Percentiles rank a stretch among this genome's conserved stretches.
Conservation (phyloP, 768 basidiomycete genomes). For the Phanerodontia chrysosporium region DNA sequence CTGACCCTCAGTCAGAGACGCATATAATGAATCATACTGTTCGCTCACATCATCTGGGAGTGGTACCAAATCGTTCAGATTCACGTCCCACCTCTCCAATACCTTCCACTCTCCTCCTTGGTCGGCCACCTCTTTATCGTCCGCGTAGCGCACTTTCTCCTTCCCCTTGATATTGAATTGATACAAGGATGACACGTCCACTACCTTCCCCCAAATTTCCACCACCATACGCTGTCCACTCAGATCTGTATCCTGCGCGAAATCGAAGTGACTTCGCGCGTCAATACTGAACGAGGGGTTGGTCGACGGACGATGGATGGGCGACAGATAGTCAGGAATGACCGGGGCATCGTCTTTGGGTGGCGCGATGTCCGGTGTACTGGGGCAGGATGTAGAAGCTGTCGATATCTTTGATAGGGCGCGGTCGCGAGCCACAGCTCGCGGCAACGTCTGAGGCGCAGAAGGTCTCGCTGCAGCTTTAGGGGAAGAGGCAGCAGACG, state of each 20-base stretch:
- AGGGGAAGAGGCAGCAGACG: slow-evolving; percentile 3
- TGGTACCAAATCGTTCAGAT: slow-evolving; percentile 52
- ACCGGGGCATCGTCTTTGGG: slow-evolving; percentile 8
- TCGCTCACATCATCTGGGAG: slow-evolving; percentile 58
- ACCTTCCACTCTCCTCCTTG: slow-evolving; percentile 50
- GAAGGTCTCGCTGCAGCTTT: slow-evolving; percentile 10
- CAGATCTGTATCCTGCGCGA: slow-evolving; percentile 51
- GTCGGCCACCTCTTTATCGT: slow-evolving; percentile 14
- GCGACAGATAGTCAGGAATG: slow-evolving; percentile 70
- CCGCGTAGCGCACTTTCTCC: slow-evolving; percentile 32
- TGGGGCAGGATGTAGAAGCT: not conserved
- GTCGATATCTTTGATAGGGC: not conserved
- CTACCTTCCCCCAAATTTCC: slow-evolving; percentile 54
- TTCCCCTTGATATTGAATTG: slow-evolving; percentile 40
- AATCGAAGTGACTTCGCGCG: slow-evolving; percentile 43
- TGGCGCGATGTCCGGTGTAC: not conserved
- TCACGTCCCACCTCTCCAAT: slow-evolving; percentile 64
- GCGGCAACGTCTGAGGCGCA: slow-evolving; percentile 15
- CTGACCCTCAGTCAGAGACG: slow-evolving; percentile 24
- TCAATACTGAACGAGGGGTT: slow-evolving; percentile 75
- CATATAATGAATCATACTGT: not conserved
- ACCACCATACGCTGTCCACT: slow-evolving; percentile 49
- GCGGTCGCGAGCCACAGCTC: slow-evolving; percentile 10
- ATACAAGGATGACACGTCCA: slow-evolving; percentile 8
- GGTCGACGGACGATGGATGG: slow-evolving; percentile 77